A percentile compares a stretch with the other conserved stretches of the same genome.
Evolutionary conservation across 1,139 yeast genomes (phyloP).

Genomic region (Pichia sp.): DNA sequence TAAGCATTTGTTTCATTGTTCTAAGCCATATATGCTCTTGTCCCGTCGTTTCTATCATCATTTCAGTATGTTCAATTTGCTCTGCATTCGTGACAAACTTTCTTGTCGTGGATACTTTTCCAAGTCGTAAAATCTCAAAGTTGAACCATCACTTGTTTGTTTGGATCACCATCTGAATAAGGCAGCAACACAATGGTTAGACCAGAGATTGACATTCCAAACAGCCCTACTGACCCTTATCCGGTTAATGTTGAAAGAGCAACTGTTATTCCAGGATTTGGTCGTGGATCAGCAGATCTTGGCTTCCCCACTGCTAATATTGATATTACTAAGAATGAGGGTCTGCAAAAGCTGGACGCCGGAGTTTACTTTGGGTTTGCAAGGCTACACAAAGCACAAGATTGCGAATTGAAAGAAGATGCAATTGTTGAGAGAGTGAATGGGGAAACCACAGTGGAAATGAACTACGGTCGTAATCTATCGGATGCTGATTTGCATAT

Average conservation of each 20-base stretch:
- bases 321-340: slow-evolving; percentile 46
- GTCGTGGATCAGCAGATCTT: slow-evolving; percentile 87
- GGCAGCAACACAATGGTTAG: slow-evolving; percentile 13
- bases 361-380: slow-evolving; percentile 93
- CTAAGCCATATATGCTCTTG: no score
- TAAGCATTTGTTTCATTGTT: no score
- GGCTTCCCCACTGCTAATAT: slow-evolving; percentile 96
- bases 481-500: slow-evolving; percentile 33
- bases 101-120: no score
- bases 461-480: slow-evolving; percentile 55
- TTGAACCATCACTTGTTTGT: no score
- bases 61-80: no score
- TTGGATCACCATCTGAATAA: no score
- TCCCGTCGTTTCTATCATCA: no score
- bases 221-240: slow-evolving; percentile 46
- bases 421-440: slow-evolving; percentile 27
- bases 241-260: slow-evolving; percentile 52
- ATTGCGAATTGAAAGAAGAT: slow-evolving; percentile 1
- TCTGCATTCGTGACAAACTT: no score
- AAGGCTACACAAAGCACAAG: slow-evolving; percentile 24
- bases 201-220: slow-evolving; percentile 31
- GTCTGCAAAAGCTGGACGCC: slow-evolving; percentile 42
- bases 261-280: slow-evolving; percentile 77
- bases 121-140: no score
- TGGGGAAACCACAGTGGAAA: slow-evolving; percentile 38